Base-by-base conservation (phyloP, 768 basidiomycete species). In the Vishniacozyma victoriae region DNA sequence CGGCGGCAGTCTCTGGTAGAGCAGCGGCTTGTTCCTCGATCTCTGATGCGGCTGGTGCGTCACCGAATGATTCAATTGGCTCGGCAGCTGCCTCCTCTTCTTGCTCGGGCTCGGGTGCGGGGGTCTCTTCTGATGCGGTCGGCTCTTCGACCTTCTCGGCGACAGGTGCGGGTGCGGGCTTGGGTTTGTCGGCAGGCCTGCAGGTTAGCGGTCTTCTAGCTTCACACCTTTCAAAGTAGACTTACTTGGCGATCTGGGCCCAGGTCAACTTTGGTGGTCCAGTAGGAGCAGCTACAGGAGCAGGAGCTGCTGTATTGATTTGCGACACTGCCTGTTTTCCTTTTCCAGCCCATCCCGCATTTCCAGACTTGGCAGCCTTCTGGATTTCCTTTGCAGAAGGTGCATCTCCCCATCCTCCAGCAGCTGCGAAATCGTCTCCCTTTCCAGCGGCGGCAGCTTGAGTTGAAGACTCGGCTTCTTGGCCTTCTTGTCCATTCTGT, bases 161-260 rank as follows among this genome's bases (percentile, higher is more conserved):
- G 15, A 54, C 53, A 24, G 57, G 50, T 35, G 59, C 41, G 48
- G 71, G 60, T 16, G 58, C 50, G 14, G 64, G 61, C 52, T 69
- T 69, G 43, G 69, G 72, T 47, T 72, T 72, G 29, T 68, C 62
- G 33, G 41, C 50, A 26, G 71, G 67, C 50, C 66, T 67, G 50
- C 5, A 35, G 33, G 23, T 47, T 40, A 47, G 48, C 24, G 22
- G 13, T 16, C 25, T 20, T 14, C 5, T 23, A 12, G 15, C 19
- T 18, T 4, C 14, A 14, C 16, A 15, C 13, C 22, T 9, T 24
- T 20, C 18, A 14, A 16, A 36, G n/a, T 5, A 31, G 1, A 62
- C 72, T 54, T 46, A 73, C 70, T 67, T 70, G 36, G 72, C 72
- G 52, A 73, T 73, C 46, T 73, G 72, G 20, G 72, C 72, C 72